Percentiles rank a stretch among this genome's conserved stretches.
phyloP scores from a whole-genome alignment of 129 eudicot genomes.

The Helianthus tuberosus region DNA sequence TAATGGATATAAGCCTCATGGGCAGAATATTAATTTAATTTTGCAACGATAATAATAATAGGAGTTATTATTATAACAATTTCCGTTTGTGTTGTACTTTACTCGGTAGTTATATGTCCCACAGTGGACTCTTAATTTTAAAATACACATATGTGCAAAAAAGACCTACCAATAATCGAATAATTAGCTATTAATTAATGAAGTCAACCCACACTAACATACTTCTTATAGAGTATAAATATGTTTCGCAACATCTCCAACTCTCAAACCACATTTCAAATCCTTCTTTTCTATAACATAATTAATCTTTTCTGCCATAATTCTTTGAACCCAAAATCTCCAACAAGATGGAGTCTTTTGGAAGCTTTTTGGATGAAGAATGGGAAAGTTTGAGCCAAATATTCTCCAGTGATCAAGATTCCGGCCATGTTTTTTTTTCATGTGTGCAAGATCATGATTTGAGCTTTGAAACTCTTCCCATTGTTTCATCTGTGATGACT shows the following conservation, averaged over 20 bases:
- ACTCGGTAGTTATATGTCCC: conserved; percentile 50
- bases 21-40: conserved; percentile 3
- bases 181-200: conserved; percentile 41
- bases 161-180: conserved; percentile 28
- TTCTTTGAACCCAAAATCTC: conserved; percentile 7
- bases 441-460: conserved; percentile 33
- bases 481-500: conserved; percentile 31
- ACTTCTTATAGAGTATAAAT: conserved; percentile 45
- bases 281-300: neutral
- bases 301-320: neutral
- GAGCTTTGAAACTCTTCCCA: conserved; percentile 40
- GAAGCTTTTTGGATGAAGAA: conserved; percentile 71
- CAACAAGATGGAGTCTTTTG: conserved; percentile 59
- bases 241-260: conserved; percentile 30
- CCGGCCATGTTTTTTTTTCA: conserved; percentile 29
- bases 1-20: conserved; percentile 1
- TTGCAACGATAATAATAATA: neutral
- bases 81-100: conserved; percentile 33
- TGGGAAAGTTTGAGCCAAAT: conserved; percentile 67
- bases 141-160: conserved; percentile 27
- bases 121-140: conserved; percentile 55
- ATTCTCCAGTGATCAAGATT: conserved; percentile 55
- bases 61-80: neutral
- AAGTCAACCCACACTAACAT: conserved; percentile 55
- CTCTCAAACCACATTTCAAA: conserved; percentile 30